Base-by-base conservation (phyloP, 148 eudicot species). In the Chenopodium berlandieri region DNA sequence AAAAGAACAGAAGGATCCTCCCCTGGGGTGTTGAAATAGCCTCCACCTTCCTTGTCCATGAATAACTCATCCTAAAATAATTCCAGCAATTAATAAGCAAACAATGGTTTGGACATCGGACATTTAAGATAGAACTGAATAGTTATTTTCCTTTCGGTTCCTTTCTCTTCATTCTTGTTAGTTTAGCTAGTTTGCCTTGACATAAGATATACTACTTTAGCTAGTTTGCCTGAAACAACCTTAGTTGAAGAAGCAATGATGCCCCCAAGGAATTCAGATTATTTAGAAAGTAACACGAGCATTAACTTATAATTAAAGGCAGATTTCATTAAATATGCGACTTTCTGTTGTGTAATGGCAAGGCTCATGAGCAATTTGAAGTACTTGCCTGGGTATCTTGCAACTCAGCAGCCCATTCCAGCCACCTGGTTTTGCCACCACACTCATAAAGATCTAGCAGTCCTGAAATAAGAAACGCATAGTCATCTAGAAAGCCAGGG, bases 401-500 rank as follows among this genome's bases (percentile, higher is more conserved):
- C 62, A 95, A 86, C 84, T 89, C 91, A 78, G 88, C 80, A 75
- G 97, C 98, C 98, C 98, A 95, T 69, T 84, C 86, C 50, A 95
- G 90, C 97, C 98, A 95, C 78, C 83, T 83, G 56, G 88, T 83
- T 37, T 80, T 82, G 79, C 94, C 90, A 71, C 98, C 98, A 77
- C 71, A 86, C 86, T 95, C 98, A 48, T 90, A 95, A 17, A 95
- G 88, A 83, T 95, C 98, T 40, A 95, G 87, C 32, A 95, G 85
- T 66, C 93, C 97, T 0, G 97, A 85, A 64, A 95, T 93, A 63
- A 95, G 90, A 82, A 95, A 95, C 6, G 97, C 97, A 82, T 93
- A 93, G 84, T 95, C 98, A 83, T 95, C 98, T 60, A 95, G 78
- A 84, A 95, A 95, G 20, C 97, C 98, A 67, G 98, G 97, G 31